phyloP scores from a whole-genome alignment of 1,139 yeast species.

The Candida smagusa region DNA sequence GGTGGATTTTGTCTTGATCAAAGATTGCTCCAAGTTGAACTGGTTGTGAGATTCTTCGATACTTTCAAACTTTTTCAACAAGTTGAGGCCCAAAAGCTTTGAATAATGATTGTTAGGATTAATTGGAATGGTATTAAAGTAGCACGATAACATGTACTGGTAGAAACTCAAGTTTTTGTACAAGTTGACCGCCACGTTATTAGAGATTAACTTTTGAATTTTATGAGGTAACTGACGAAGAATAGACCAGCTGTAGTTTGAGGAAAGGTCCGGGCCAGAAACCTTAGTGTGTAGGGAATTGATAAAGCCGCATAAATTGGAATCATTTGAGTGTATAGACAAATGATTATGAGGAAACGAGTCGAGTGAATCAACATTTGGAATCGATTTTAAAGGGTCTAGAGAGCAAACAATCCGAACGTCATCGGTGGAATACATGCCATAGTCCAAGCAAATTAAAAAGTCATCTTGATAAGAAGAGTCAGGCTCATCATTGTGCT shows the following conservation, averaged over 20 bases:
- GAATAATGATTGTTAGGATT: slow-evolving; percentile 38
- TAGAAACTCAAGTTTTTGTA: slow-evolving; percentile 35
- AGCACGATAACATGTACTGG: slow-evolving; percentile 43
- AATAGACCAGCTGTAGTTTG: slow-evolving; percentile 19
- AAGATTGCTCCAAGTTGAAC: slow-evolving; percentile 24
- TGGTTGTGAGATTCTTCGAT: slow-evolving; percentile 31
- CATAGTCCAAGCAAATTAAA: slow-evolving; percentile 32
- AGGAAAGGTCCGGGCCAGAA: slow-evolving; percentile 21
- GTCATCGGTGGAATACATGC: slow-evolving; percentile 35
- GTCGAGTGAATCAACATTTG: slow-evolving; percentile 19
- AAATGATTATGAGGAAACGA: slow-evolving; percentile 37
- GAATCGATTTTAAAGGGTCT: slow-evolving; percentile 5
- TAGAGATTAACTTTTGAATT: slow-evolving; percentile 35
- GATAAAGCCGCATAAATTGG: slow-evolving; percentile 34
- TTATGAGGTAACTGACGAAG: slow-evolving; percentile 33
- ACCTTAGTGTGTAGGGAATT: slow-evolving; percentile 28
- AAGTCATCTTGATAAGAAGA: slow-evolving; percentile 33
- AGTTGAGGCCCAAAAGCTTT: slow-evolving; percentile 33
- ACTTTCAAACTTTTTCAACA: slow-evolving; percentile 40
- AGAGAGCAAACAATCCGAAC: slow-evolving; percentile 16
- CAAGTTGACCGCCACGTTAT: slow-evolving; percentile 29
- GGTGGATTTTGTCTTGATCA: slow-evolving; percentile 31
- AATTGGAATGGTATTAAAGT: slow-evolving; percentile 34
- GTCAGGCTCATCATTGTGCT: slow-evolving; percentile 20
- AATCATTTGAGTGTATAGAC: slow-evolving; percentile 38